Conservation (phyloP, 768 basidiomycete species). For the Terana coerulea region DNA sequence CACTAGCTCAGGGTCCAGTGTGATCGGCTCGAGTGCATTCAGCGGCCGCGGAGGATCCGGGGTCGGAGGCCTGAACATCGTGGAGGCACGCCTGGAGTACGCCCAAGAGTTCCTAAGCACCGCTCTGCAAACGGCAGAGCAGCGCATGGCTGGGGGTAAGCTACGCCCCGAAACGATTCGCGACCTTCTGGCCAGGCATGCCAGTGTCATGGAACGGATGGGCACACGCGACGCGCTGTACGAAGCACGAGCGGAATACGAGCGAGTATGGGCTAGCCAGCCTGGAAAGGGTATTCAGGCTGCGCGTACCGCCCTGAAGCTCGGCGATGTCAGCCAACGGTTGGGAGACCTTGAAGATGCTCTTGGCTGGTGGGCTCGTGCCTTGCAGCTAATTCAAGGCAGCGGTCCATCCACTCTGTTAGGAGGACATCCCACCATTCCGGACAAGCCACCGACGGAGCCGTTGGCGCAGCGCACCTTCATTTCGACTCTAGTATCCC, state of each 20-base stretch:
- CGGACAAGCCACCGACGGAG: slow-evolving; percentile 44
- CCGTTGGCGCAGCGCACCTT: slow-evolving; percentile 63
- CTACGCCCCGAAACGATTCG: slow-evolving; percentile 48
- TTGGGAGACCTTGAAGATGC: slow-evolving; percentile 53
- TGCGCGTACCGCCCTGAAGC: slow-evolving; percentile 56
- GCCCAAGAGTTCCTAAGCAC: slow-evolving; percentile 51
- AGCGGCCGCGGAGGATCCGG: slow-evolving; percentile 29
- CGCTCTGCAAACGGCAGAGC: slow-evolving; percentile 45
- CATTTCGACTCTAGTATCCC: slow-evolving; percentile 58
- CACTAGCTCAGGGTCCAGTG: slow-evolving; percentile 35
- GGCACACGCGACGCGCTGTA: slow-evolving; percentile 45
- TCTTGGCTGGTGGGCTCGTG: slow-evolving; percentile 63
- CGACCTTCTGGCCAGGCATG: slow-evolving; percentile 55
- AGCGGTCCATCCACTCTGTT: slow-evolving; percentile 18
- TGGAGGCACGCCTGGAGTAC: slow-evolving; percentile 52
- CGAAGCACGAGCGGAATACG: slow-evolving; percentile 55
- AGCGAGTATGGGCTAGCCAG: slow-evolving; percentile 51
- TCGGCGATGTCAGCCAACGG: slow-evolving; percentile 62
- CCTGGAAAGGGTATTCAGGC: slow-evolving; percentile 38
- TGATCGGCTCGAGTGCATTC: slow-evolving; percentile 36
- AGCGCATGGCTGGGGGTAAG: slow-evolving; percentile 32
- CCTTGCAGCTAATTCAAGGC: slow-evolving; percentile 45
- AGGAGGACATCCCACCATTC: slow-evolving; percentile 24
- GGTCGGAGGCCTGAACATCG: slow-evolving; percentile 36
- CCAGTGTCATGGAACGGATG: slow-evolving; percentile 56